Conservation (phyloP, 2,329 filamentous ascomycete species). For the Fusarium sp. region DNA sequence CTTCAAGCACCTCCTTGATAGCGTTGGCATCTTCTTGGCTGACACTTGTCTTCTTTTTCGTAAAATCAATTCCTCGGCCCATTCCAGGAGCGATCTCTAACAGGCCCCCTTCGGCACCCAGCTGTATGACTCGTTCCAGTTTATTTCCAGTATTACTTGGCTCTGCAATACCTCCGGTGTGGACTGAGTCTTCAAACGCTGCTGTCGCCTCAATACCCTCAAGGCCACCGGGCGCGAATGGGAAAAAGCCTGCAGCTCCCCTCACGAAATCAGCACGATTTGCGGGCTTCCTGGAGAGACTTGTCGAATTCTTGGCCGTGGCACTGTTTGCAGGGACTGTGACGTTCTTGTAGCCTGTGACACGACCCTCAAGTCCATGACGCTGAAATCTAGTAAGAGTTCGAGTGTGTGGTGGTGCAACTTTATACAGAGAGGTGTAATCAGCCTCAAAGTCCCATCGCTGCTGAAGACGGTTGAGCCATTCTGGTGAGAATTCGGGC, state of each 20-base stretch:
- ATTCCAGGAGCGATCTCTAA: conserved; percentile 87
- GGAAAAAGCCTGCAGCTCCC: conserved; percentile 92
- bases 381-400: conserved; percentile 94
- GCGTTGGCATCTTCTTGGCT: conserved; percentile 74
- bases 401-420: conserved; percentile 90
- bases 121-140: conserved; percentile 87
- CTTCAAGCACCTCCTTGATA: conserved; percentile 71
- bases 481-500: conserved; percentile 80
- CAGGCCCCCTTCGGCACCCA: conserved; percentile 80
- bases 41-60: conserved; percentile 65
- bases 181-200: conserved; percentile 80
- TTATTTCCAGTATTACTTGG: conserved; percentile 62
- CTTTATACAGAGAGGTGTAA: conserved; percentile 83
- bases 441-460: conserved; percentile 85
- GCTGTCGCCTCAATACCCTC: conserved; percentile 88
- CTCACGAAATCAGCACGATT: conserved; percentile 90
- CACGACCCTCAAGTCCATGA: conserved; percentile 89
- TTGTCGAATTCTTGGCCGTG: conserved; percentile 95
- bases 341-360: conserved; percentile 94
- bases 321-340: conserved; percentile 90
- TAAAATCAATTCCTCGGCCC: conserved; percentile 78
- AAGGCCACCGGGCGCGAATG: conserved; percentile 90
- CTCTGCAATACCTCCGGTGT: conserved; percentile 59
- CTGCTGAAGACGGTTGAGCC: conserved; percentile 91
- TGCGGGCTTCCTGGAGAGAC: conserved; percentile 85